A percentile compares a stretch with the other conserved stretches of the same genome.
These are phyloP conservation scores for Neurospora sp. DNA, from an alignment of 495 filamentous ascomycete genomes.

Conservation along the genomic window DNA sequence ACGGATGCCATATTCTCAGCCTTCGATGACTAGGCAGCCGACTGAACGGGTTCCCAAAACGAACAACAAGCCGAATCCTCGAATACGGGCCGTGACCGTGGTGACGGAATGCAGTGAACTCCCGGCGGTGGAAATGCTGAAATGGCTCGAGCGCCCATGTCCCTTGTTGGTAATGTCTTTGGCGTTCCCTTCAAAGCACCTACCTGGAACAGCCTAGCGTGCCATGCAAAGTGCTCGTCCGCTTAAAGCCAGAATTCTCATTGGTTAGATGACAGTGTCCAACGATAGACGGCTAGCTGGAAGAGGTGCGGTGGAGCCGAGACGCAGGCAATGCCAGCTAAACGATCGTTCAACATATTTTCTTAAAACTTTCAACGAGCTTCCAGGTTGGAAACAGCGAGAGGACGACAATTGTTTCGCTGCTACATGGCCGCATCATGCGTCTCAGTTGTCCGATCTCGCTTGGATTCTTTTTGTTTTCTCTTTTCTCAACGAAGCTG, in stretches of 20 bases:
- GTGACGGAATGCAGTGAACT: background rate
- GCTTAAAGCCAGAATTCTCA: background rate
- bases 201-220: constrained; percentile 29
- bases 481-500: background rate
- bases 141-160: background rate
- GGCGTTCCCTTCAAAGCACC: constrained; percentile 23
- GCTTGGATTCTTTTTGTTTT: background rate
- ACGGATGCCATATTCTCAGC: background rate
- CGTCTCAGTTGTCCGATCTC: background rate
- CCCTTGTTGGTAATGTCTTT: background rate
- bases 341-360: background rate
- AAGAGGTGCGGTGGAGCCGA: background rate
- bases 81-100: background rate
- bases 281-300: background rate
- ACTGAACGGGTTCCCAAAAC: background rate
- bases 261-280: background rate
- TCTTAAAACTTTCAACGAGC: background rate
- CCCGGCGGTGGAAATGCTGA: background rate
- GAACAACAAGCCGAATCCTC: background rate
- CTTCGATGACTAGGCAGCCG: background rate
- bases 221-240: constrained; percentile 10
- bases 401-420: background rate
- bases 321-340: background rate
- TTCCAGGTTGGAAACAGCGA: background rate
- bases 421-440: background rate